A percentile compares a stretch with the other conserved stretches of the same genome.
Evolutionary conservation across 108 stramenopile species (phyloP).

Genomic region (Skeletonema costatum): DNA sequence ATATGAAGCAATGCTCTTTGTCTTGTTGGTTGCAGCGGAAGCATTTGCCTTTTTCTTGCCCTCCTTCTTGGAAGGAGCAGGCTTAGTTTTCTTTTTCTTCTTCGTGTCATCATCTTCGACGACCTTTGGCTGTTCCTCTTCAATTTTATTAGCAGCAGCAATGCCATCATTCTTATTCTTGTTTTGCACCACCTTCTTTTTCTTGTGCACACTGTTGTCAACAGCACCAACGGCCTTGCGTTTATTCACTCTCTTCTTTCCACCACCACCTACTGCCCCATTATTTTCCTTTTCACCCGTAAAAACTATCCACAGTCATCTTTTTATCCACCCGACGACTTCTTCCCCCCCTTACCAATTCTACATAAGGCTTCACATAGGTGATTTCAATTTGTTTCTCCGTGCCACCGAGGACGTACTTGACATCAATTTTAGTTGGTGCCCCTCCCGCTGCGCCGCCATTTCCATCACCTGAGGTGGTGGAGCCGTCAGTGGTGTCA

Average conservation of each 20-base stretch:
- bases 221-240: not conserved
- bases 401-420: slow-evolving; percentile 11
- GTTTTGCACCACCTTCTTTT: not conserved
- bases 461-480: no score
- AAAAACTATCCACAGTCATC: slow-evolving; percentile 3
- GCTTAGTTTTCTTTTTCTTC: not conserved
- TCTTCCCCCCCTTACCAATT: not conserved
- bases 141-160: not conserved
- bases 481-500: not conserved
- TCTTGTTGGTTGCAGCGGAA: not conserved
- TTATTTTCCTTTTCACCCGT: not conserved
- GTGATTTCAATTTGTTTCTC: slow-evolving; percentile 12
- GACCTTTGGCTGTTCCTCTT: not conserved
- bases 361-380: slow-evolving; percentile 5
- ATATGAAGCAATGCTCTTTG: not conserved
- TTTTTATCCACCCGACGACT: not conserved
- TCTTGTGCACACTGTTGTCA: not conserved
- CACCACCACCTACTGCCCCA: not conserved
- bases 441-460: not conserved
- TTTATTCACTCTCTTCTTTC: no score
- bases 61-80: not conserved
- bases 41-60: not conserved
- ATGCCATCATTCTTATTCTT: not conserved
- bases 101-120: not conserved
- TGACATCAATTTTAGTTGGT: slow-evolving; percentile 5